Conservation (phyloP, 139 green algal species). For the Chlorella sorokiniana region DNA sequence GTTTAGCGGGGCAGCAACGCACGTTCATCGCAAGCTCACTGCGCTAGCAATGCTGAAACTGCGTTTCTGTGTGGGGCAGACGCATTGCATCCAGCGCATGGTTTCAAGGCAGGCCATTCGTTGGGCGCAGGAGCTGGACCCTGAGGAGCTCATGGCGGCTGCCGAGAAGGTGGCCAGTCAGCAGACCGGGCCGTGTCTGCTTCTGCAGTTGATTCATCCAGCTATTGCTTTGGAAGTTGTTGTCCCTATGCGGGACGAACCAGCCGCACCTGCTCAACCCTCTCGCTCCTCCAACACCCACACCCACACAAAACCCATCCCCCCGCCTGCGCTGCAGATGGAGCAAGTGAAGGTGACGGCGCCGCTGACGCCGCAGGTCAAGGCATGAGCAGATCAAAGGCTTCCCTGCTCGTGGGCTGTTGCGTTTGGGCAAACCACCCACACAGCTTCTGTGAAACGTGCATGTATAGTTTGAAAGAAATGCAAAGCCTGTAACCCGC, state of each 20-base stretch:
- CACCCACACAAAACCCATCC: too few relatives aligned
- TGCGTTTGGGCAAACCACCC: neutral
- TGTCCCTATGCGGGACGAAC: too few relatives aligned
- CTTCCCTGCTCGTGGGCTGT: neutral
- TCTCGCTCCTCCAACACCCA: too few relatives aligned
- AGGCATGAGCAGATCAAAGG: neutral
- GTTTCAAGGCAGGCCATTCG: neutral
- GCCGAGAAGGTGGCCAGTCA: slow-evolving; percentile 13
- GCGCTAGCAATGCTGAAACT: neutral
- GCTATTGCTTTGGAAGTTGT: too few relatives aligned
- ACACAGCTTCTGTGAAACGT: neutral
- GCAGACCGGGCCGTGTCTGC: too few relatives aligned
- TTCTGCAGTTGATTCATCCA: neutral
- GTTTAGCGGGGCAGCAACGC: neutral
- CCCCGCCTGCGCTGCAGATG: slow-evolving; percentile 19
- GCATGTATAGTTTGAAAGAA: neutral
- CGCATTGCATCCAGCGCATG: too few relatives aligned
- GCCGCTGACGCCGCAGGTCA: neutral
- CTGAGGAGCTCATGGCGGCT: neutral
- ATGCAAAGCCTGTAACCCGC: too few relatives aligned
- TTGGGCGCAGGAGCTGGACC: slow-evolving; percentile 15
- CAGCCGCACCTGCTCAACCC: too few relatives aligned
- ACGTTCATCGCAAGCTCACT: neutral
- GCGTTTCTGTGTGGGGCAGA: neutral
- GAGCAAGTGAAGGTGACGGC: slow-evolving; percentile 10